A percentile compares a stretch with the other conserved stretches of the same genome.
Evolutionary conservation across 352 stramenopile species (phyloP).

Genomic region (Peronospora belbahrii): DNA sequence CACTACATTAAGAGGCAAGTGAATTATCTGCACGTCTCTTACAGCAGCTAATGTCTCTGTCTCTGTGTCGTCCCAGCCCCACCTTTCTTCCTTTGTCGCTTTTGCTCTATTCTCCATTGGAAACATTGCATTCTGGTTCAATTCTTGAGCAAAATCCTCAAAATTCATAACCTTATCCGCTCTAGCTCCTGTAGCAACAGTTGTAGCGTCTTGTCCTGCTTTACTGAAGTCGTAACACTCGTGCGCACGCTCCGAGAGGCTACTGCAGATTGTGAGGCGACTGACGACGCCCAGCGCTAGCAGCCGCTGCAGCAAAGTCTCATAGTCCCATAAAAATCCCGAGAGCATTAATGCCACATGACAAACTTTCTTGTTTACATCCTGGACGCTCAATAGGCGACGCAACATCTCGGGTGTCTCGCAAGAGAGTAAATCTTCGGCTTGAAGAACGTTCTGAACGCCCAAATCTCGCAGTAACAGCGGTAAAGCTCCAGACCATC

Average conservation of each 20-base stretch:
- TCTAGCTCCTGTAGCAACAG: slow-evolving; percentile 8
- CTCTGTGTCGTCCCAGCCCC: slow-evolving; percentile 43
- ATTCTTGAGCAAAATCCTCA: slow-evolving; percentile 29
- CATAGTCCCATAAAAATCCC: slow-evolving; percentile 62
- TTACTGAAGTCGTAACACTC: slow-evolving; percentile 56
- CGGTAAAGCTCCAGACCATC: slow-evolving; percentile 56
- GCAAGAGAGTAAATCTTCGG: slow-evolving; percentile 31
- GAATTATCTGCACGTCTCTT: slow-evolving; percentile 32
- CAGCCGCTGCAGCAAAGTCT: slow-evolving; percentile 27
- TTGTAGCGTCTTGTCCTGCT: neutral
- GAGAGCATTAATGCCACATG: slow-evolving; percentile 49
- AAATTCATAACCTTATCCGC: slow-evolving; percentile 36
- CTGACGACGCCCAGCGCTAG: slow-evolving; percentile 32
- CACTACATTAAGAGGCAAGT: slow-evolving; percentile 52
- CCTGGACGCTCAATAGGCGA: slow-evolving; percentile 15
- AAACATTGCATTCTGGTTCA: slow-evolving; percentile 16
- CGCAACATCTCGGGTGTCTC: slow-evolving; percentile 11
- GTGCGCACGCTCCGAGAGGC: slow-evolving; percentile 56
- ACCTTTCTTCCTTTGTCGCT: slow-evolving; percentile 29
- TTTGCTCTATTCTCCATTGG: slow-evolving; percentile 7
- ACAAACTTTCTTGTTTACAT: slow-evolving; percentile 14
- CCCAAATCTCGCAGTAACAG: slow-evolving; percentile 55
- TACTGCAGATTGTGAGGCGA: slow-evolving; percentile 52
- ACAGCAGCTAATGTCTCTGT: neutral
- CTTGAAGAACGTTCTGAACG: slow-evolving; percentile 40